Evolutionary conservation across 2,329 filamentous ascomycete genomes (phyloP).

Genomic region (Fusarium solani-melongenae): DNA sequence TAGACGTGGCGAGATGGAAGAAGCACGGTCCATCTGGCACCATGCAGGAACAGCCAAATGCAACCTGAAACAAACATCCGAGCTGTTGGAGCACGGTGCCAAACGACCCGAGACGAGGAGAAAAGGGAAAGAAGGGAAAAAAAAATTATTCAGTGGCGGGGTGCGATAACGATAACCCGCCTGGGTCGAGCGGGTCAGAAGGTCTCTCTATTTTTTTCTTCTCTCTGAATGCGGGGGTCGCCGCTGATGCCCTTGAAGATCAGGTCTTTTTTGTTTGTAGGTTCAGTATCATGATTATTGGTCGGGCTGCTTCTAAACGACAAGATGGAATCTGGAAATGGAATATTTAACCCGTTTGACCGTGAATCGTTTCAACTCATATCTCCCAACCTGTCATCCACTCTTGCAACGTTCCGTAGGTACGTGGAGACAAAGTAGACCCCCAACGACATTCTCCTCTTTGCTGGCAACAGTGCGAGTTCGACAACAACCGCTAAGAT

Average conservation of each 20-base stretch:
- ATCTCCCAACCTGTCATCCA: background rate
- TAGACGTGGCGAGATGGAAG: conserved; percentile 24
- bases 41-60: background rate
- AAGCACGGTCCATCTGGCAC: conserved; percentile 16
- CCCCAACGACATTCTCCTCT: background rate
- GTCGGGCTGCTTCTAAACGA: background rate
- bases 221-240: background rate
- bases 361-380: background rate
- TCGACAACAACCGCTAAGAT: background rate
- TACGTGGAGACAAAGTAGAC: background rate
- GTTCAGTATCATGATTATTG: background rate
- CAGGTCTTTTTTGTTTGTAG: background rate
- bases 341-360: background rate
- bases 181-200: background rate
- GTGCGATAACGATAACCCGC: conserved; percentile 56
- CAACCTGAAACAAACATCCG: conserved; percentile 21
- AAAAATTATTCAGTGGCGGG: conserved; percentile 42
- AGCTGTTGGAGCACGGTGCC: conserved; percentile 9
- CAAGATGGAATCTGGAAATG: background rate
- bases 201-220: background rate
- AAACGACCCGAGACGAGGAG: conserved; percentile 14
- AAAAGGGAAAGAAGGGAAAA: conserved; percentile 16
- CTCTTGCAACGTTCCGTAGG: conserved; percentile 24
- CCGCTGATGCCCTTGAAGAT: background rate
- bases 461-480: background rate